phyloP scores from a whole-genome alignment of 352 stramenopile species.

The Hyaloperonospora arabidopsidis region DNA sequence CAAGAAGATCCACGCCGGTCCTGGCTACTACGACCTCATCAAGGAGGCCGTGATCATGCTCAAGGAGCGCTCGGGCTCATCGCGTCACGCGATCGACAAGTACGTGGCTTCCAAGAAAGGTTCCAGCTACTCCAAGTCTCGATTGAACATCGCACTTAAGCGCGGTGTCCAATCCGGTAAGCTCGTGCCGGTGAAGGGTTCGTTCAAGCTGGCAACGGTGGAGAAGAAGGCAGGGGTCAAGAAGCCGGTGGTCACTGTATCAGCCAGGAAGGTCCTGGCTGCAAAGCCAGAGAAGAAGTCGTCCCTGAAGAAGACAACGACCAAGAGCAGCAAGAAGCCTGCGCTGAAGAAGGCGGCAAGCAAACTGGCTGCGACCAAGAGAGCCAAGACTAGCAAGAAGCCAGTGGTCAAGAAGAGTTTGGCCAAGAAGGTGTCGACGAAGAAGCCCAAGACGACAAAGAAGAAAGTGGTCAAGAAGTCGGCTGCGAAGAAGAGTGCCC shows the following conservation, averaged over 20 bases:
- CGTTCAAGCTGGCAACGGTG: constrained; percentile 90
- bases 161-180: constrained; percentile 82
- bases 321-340: constrained; percentile 32
- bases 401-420: constrained; percentile 21
- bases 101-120: constrained; percentile 86
- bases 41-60: constrained; percentile 88
- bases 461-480: constrained; percentile 69
- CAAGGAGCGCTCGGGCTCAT: constrained; percentile 89
- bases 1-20: constrained; percentile 58
- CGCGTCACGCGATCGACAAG: constrained; percentile 91
- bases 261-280: background rate
- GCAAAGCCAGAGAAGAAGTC: constrained; percentile 28
- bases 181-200: constrained; percentile 89
- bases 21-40: constrained; percentile 89
- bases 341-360: constrained; percentile 24
- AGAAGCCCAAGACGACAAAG: constrained; percentile 51
- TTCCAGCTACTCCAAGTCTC: constrained; percentile 64
- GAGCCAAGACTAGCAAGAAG: constrained; percentile 28
- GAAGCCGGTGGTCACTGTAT: background rate
- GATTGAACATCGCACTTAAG: constrained; percentile 88
- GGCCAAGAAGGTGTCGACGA: constrained; percentile 37
- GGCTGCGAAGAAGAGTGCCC: constrained; percentile 44
- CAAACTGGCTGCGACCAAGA: constrained; percentile 34
- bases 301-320: constrained; percentile 27
- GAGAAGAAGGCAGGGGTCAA: constrained; percentile 75